Evolutionary conservation across 768 basidiomycete species (phyloP).

Genomic region (Termitomyces sp.): DNA sequence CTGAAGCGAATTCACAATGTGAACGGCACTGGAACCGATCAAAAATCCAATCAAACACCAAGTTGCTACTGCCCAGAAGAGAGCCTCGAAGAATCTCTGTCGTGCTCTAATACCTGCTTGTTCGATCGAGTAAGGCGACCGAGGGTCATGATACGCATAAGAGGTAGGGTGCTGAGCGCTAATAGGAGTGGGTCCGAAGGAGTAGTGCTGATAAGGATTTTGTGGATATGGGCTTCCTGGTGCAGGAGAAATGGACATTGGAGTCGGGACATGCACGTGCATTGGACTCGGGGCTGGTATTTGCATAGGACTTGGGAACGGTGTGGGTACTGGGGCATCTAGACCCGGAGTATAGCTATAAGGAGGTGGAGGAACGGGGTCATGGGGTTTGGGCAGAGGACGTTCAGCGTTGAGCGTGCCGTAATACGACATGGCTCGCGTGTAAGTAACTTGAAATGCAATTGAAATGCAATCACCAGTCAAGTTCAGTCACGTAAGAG

Average conservation of each 20-base stretch:
- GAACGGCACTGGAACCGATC: conserved; percentile 16
- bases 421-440: conserved; percentile 8
- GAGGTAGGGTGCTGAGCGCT: conserved; percentile 30
- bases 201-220: conserved; percentile 6
- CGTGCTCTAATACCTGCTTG: conserved; percentile 34
- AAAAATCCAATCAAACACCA: conserved; percentile 21
- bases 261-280: background rate
- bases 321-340: background rate
- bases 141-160: conserved; percentile 36
- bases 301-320: background rate
- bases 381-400: background rate
- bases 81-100: conserved; percentile 28
- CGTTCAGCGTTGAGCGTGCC: background rate
- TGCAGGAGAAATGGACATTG: conserved; percentile 2
- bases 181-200: conserved; percentile 38
- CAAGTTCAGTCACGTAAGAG: background rate
- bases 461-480: too few relatives aligned
- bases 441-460: background rate
- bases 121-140: conserved; percentile 23
- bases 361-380: background rate
- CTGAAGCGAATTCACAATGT: background rate
- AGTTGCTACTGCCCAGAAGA: conserved; percentile 8
- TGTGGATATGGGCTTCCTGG: background rate
- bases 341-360: background rate
- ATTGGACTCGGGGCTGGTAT: background rate